phyloP scores from a whole-genome alignment of 768 basidiomycete species.

The Macrocybe gigantea region DNA sequence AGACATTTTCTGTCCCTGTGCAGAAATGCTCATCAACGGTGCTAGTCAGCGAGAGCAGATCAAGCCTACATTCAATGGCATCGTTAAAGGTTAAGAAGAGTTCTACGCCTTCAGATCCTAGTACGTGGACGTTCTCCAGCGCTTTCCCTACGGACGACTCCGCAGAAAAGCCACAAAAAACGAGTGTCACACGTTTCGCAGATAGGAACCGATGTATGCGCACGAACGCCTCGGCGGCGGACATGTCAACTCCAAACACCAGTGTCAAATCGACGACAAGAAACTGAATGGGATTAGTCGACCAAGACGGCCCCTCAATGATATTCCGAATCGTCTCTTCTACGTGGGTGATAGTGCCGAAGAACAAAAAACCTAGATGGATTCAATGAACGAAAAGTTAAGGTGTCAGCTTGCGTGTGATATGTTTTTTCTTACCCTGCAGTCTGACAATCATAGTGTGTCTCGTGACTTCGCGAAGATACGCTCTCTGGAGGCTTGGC shows the following conservation, averaged over 20 bases:
- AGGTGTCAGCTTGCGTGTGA: background rate
- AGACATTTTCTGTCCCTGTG: constrained; percentile 89
- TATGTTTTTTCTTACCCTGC: constrained; percentile 48
- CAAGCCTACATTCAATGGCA: constrained; percentile 80
- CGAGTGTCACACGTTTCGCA: constrained; percentile 73
- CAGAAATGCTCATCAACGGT: background rate
- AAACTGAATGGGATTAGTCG: constrained; percentile 77
- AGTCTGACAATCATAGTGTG: constrained; percentile 86
- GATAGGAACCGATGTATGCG: constrained; percentile 79
- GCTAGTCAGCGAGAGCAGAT: background rate
- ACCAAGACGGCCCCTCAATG: constrained; percentile 68
- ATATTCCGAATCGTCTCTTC: constrained; percentile 80
- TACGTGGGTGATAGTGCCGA: constrained; percentile 87
- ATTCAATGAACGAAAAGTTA: constrained; percentile 13
- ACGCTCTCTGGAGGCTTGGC: constrained; percentile 81
- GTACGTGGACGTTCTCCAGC: constrained; percentile 70
- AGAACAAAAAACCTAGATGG: constrained; percentile 68
- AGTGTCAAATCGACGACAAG: constrained; percentile 83
- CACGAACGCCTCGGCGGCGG: constrained; percentile 91
- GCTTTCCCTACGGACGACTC: constrained; percentile 68
- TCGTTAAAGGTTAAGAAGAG: constrained; percentile 79
- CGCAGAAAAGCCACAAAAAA: constrained; percentile 76
- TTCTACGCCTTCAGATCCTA: constrained; percentile 76
- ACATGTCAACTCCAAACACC: constrained; percentile 90
- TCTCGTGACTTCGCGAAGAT: constrained; percentile 87